Evolutionary conservation across 345 rosid species (phyloP).

Genomic region (Salix dunnii): DNA sequence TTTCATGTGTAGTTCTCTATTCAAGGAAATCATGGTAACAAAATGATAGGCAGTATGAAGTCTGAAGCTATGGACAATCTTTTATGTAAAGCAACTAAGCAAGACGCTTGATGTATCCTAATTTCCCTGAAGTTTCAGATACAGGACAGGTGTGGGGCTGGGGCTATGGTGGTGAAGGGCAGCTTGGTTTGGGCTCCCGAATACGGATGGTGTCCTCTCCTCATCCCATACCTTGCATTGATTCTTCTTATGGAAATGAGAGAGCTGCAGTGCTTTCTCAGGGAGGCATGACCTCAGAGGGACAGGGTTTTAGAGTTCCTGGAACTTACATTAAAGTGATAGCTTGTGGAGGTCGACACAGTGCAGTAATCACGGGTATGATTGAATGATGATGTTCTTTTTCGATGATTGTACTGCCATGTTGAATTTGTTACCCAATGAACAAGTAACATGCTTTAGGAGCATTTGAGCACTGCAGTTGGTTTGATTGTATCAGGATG

Average conservation of each 20-base stretch:
- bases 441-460: neutral
- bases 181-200: conserved; percentile 95
- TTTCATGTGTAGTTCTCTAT: conserved; percentile 4
- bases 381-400: neutral
- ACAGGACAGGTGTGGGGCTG: conserved; percentile 99
- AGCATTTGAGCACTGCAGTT: neutral
- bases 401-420: neutral
- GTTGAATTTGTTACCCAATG: neutral
- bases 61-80: conserved; percentile 22
- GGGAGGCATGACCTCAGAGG: conserved; percentile 54
- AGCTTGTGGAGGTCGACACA: conserved; percentile 97
- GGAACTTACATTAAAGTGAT: conserved; percentile 83
- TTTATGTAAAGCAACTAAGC: conserved; percentile 19
- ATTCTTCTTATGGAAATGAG: conserved; percentile 56
- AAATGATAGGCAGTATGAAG: conserved; percentile 13
- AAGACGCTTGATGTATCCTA: conserved; percentile 32
- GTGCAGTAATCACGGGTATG: conserved; percentile 86
- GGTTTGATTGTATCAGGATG: neutral
- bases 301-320: conserved; percentile 55
- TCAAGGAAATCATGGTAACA: conserved; percentile 8
- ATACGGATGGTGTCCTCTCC: conserved; percentile 93
- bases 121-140: conserved; percentile 60
- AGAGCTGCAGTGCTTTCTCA: conserved; percentile 43
- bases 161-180: conserved; percentile 99
- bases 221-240: conserved; percentile 76